Conservation (phyloP, 225 moss, liverwort and hornwort genomes). For the Lunularia cruciata region DNA sequence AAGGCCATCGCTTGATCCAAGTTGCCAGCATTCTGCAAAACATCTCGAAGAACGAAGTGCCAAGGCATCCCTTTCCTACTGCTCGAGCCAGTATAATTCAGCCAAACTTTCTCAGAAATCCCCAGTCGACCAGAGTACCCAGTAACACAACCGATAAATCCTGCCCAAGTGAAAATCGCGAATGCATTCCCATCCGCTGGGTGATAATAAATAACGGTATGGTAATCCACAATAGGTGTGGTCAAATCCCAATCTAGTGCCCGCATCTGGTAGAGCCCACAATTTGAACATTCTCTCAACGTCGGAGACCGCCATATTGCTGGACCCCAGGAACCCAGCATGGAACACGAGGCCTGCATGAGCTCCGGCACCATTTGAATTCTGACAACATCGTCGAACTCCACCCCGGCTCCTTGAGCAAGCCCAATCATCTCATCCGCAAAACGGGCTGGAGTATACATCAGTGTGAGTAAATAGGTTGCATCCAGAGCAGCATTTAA, state of each 20-base stretch:
- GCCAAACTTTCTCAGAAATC: conserved; percentile 55
- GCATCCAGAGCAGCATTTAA: conserved; percentile 55
- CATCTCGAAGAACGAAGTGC: conserved; percentile 49
- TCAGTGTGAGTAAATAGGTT: conserved; percentile 42
- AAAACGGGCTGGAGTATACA: conserved; percentile 46
- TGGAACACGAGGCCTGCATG: conserved; percentile 50
- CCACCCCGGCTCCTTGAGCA: conserved; percentile 53
- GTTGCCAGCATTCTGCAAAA: conserved; percentile 39
- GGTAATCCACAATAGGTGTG: conserved; percentile 43
- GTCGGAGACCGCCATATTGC: conserved; percentile 24
- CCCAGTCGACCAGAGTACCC: conserved; percentile 53
- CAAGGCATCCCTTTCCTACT: conserved; percentile 54
- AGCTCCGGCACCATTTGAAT: conserved; percentile 61
- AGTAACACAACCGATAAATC: conserved; percentile 54
- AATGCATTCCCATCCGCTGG: conserved; percentile 56
- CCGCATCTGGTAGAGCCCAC: conserved; percentile 49
- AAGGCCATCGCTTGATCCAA: conserved; percentile 34
- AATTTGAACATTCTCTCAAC: neutral
- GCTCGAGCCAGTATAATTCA: conserved; percentile 38
- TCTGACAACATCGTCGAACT: conserved; percentile 47
- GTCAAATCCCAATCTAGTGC: conserved; percentile 54
- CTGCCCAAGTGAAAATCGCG: conserved; percentile 52
- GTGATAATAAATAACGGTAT: conserved; percentile 42
- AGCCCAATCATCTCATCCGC: conserved; percentile 58
- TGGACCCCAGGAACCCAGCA: conserved; percentile 57